Evolutionary conservation across 805 yeast species (phyloP).

Genomic region (Hanseniaspora mollemarum): DNA sequence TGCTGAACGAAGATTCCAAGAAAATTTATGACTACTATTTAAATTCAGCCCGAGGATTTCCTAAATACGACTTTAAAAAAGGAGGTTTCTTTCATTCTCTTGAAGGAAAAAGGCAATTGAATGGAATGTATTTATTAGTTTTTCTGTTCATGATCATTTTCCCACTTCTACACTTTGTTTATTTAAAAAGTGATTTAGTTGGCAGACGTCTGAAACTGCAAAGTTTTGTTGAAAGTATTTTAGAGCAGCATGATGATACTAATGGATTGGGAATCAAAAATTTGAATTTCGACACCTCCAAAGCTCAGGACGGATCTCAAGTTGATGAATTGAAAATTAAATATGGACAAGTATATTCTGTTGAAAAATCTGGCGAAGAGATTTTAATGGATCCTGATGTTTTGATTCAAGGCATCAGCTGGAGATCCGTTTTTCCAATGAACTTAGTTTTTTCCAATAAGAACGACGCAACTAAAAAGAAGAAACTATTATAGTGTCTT

Average conservation of each 20-base stretch:
- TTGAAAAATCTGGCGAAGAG: slow-evolving; percentile 36
- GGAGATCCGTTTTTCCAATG: slow-evolving; percentile 16
- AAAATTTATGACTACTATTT: slow-evolving; percentile 77
- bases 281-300: slow-evolving; percentile 36
- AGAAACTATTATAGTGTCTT: not conserved
- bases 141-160: slow-evolving; percentile 41
- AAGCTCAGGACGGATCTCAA: slow-evolving; percentile 32
- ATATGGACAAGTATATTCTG: slow-evolving; percentile 47
- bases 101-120: slow-evolving; percentile 45
- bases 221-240: slow-evolving; percentile 41
- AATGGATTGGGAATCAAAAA: slow-evolving; percentile 39
- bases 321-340: slow-evolving; percentile 47
- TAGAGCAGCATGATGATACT: slow-evolving; percentile 43
- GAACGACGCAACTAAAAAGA: not conserved
- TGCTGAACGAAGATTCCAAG: slow-evolving; percentile 48
- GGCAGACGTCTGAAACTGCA: slow-evolving; percentile 51
- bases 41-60: slow-evolving; percentile 57
- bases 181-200: slow-evolving; percentile 41
- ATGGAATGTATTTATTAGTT: slow-evolving; percentile 33
- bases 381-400: slow-evolving; percentile 25
- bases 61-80: slow-evolving; percentile 61
- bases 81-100: slow-evolving; percentile 39
- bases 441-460: slow-evolving; percentile 2
- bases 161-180: slow-evolving; percentile 47
- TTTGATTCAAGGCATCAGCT: not conserved